Base-by-base conservation (phyloP, 805 yeast genomes). In the Nakazawaea molendinolei region DNA sequence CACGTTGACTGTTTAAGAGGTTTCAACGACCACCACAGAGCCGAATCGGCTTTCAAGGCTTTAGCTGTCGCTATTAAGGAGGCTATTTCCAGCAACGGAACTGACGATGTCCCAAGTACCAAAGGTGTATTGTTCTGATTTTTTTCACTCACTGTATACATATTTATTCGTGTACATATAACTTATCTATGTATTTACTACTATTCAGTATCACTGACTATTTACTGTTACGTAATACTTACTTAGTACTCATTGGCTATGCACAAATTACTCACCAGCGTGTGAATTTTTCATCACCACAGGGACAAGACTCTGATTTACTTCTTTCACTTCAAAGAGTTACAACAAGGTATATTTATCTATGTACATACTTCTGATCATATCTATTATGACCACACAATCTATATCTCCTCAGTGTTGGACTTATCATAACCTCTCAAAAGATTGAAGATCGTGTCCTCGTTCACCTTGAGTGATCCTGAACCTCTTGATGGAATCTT, bases 1-100 rank as follows among this genome's bases (percentile, higher is more conserved):
- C 98, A 92, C 53, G 95, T 92, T 23, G 98, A 92, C 60, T 86
- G 95, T 57, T 54, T 92, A 40, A 70, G 97, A 47, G 98, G 98
- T 1, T 75, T 74, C 57, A 92, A 92, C 58, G 98, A 92, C 59
- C 98, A 92, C 59, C 98, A 92, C 62, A 69, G 96, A 44, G 85
- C 95, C 28, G 98, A 92, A 60, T 74, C 86, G 55, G 97, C 98
- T 0, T 92, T 92, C 65, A 92, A 92, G 63, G 96, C 97, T 0
- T 65, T 90, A 45, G 98, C 98, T 0, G 68, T 92, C 15, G 98
- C 98, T 4, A 68, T 92, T 33, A 80, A 76, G 48, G 95, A 87
- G 54, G 90, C 97, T 17, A 78, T 74, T 33, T 69, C 90, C 8
- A 69, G 73, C 46, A 86, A 86, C 22, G 97, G 97, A 22, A 74